These are phyloP conservation scores for Elsinoe necatrix DNA, from an alignment of 2,329 filamentous ascomycete species.

Conservation along the genomic window DNA sequence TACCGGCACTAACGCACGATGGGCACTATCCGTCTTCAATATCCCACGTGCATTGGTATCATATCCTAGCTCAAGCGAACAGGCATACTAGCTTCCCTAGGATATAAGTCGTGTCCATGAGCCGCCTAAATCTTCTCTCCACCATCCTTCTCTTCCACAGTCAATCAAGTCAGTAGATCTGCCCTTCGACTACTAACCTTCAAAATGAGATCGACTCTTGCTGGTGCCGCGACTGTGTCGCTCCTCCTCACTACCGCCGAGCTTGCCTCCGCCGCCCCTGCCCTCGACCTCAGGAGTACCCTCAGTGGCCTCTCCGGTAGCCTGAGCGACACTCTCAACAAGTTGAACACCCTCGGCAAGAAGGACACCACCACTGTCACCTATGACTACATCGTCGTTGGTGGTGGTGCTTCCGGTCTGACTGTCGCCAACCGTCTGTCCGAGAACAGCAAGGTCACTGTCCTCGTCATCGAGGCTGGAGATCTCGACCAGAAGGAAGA, in stretches of 20 bases:
- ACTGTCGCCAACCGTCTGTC: conserved; percentile 18
- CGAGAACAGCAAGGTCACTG: conserved; percentile 18
- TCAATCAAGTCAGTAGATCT: conserved; percentile 9
- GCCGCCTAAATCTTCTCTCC: background rate
- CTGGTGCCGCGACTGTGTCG: conserved; percentile 13
- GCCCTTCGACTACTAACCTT: background rate
- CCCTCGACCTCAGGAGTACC: background rate
- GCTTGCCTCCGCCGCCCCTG: background rate
- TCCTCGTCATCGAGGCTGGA: conserved; percentile 28
- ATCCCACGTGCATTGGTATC: conserved; percentile 11
- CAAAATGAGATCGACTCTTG: conserved; percentile 10
- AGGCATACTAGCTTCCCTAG: background rate
- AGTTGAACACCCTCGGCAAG: background rate
- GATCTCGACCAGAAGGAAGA: conserved; percentile 21
- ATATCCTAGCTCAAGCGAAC: background rate
- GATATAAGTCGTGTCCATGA: conserved; percentile 2
- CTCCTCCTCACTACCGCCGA: conserved; percentile 1
- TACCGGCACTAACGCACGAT: conserved; percentile 14
- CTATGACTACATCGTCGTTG: conserved; percentile 23
- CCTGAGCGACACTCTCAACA: background rate
- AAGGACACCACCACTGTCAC: conserved; percentile 27
- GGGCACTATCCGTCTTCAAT: conserved; percentile 1
- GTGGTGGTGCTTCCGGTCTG: conserved; percentile 24
- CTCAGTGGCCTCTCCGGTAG: background rate
- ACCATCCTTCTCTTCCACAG: background rate